Conservation (phyloP, 106 monocot genomes). For the Phalaenopsis aphrodite region DNA sequence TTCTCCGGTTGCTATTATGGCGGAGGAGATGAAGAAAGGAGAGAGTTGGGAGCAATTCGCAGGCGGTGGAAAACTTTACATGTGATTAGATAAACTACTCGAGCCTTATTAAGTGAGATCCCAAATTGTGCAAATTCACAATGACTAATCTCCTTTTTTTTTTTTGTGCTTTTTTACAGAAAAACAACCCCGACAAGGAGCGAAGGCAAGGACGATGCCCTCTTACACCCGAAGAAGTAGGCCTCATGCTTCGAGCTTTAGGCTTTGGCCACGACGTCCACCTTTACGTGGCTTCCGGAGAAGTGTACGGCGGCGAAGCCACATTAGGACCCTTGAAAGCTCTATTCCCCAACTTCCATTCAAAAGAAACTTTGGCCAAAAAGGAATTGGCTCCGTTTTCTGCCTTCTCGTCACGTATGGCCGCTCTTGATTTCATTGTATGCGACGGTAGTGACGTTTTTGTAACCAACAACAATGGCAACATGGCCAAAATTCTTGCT, state of each 20-base stretch:
- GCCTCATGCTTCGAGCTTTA: constrained; percentile 68
- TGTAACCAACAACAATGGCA: constrained; percentile 81
- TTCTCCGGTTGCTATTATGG: constrained; percentile 93
- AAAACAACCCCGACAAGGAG: constrained; percentile 59
- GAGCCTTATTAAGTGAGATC: background rate
- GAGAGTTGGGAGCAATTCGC: constrained; percentile 58
- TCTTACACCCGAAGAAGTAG: constrained; percentile 73
- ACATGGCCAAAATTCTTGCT: constrained; percentile 80
- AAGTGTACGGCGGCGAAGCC: constrained; percentile 70
- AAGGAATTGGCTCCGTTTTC: constrained; percentile 52
- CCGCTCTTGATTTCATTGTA: constrained; percentile 84
- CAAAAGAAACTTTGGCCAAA: constrained; percentile 64
- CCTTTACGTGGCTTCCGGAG: constrained; percentile 78
- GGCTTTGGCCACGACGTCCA: constrained; percentile 64
- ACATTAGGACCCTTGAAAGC: constrained; percentile 64
- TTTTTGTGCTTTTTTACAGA: constrained; percentile 11
- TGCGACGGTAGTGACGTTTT: constrained; percentile 78
- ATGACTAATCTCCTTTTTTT: background rate
- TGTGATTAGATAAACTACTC: constrained; percentile 25
- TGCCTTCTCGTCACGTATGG: constrained; percentile 78
- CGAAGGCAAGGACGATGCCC: constrained; percentile 77
- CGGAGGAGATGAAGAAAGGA: constrained; percentile 73
- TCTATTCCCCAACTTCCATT: constrained; percentile 67
- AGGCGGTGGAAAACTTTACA: constrained; percentile 80
- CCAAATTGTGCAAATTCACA: background rate